A percentile compares a stretch with the other conserved stretches of the same genome.
Evolutionary conservation across 768 basidiomycete genomes (phyloP).

Genomic region (Dioszegia aurantiaca): DNA sequence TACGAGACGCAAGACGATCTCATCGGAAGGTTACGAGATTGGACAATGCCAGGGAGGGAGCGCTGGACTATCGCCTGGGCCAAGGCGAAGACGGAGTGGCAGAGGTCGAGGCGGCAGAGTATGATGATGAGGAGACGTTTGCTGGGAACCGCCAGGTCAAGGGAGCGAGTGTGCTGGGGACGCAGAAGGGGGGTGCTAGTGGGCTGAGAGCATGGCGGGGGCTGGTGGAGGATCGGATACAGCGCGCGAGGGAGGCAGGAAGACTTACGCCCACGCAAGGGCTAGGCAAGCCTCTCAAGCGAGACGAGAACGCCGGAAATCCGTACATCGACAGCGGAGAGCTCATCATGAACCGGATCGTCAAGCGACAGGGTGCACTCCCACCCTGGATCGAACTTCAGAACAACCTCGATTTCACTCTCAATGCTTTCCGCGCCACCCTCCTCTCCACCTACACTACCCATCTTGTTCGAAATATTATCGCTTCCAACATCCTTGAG

Average conservation of each 20-base stretch:
- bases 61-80: slow-evolving; percentile 72
- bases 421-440: slow-evolving; percentile 63
- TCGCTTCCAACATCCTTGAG: slow-evolving; percentile 50
- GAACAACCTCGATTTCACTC: slow-evolving; percentile 66
- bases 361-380: slow-evolving; percentile 74
- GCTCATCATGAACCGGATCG: slow-evolving; percentile 79
- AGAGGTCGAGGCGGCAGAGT: slow-evolving; percentile 17
- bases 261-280: slow-evolving; percentile 72
- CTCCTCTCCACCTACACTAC: slow-evolving; percentile 71
- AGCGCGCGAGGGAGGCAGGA: slow-evolving; percentile 59
- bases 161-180: slow-evolving; percentile 45
- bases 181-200: slow-evolving; percentile 55
- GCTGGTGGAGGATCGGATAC: slow-evolving; percentile 74
- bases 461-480: slow-evolving; percentile 63
- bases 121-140: slow-evolving; percentile 32
- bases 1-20: slow-evolving; percentile 58
- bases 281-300: slow-evolving; percentile 59
- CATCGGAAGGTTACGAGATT: slow-evolving; percentile 61
- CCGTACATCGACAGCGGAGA: slow-evolving; percentile 71
- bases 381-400: slow-evolving; percentile 87
- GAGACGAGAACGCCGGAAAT: slow-evolving; percentile 58
- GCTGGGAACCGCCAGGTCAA: slow-evolving; percentile 53
- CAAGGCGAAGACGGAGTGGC: slow-evolving; percentile 25
- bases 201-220: slow-evolving; percentile 71
- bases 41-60: slow-evolving; percentile 66